A percentile compares a stretch with the other conserved stretches of the same genome.
Conservation (phyloP, 441 rosid species). For the Dalechampia spathulata region DNA sequence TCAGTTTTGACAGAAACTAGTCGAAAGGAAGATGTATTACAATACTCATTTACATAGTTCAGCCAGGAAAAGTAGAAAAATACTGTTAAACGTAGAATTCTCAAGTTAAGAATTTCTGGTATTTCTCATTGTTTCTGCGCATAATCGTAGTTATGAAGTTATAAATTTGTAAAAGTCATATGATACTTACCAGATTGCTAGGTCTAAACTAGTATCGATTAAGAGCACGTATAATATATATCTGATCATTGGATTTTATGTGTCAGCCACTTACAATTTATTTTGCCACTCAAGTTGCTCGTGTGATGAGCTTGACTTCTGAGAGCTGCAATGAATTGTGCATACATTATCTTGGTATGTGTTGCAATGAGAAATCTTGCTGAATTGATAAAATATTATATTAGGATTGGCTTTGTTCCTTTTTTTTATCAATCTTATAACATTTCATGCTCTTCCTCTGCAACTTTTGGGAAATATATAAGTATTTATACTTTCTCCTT, state of each 20-base stretch:
- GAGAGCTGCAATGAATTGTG: constrained; percentile 32
- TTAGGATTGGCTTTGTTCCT: background rate
- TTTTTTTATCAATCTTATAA: background rate
- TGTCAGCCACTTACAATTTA: constrained; percentile 82
- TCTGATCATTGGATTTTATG: constrained; percentile 7
- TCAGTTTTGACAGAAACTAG: background rate
- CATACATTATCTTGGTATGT: constrained; percentile 81
- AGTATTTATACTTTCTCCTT: too few relatives aligned
- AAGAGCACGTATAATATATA: background rate
- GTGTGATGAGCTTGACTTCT: constrained; percentile 25
- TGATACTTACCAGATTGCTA: background rate
- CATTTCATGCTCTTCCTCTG: constrained; percentile 1
- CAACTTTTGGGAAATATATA: too few relatives aligned
- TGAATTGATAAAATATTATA: background rate
- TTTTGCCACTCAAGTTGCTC: constrained; percentile 49
- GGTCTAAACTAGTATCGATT: background rate
- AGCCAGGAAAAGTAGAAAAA: background rate
- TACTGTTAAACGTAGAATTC: background rate
- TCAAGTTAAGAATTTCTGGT: too few relatives aligned
- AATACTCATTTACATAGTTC: background rate
- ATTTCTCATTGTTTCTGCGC: too few relatives aligned
- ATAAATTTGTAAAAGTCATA: too few relatives aligned
- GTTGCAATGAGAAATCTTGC: background rate
- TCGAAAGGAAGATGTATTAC: background rate
- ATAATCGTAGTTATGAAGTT: too few relatives aligned